These are phyloP conservation scores for Cylindrotheca fusiformis DNA, from an alignment of 108 stramenopile species.

Conservation along the genomic window DNA sequence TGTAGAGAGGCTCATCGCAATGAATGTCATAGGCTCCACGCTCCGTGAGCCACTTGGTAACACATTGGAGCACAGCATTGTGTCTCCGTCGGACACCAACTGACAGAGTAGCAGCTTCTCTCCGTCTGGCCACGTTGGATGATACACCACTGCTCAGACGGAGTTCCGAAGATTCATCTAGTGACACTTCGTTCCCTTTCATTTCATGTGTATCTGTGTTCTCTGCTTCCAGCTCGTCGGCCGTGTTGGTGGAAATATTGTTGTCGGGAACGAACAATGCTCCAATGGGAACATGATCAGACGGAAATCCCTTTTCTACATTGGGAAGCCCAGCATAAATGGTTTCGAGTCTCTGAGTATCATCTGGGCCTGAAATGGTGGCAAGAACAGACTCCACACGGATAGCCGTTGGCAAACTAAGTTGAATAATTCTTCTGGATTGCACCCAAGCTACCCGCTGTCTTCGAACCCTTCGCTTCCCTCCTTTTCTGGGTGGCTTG, in stretches of 20 bases:
- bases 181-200: not conserved
- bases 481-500: not conserved
- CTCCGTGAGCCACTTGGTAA: conserved; percentile 31
- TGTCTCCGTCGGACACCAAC: conserved; percentile 29
- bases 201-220: not conserved
- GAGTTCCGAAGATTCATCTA: not conserved
- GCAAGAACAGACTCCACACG: conserved; percentile 31
- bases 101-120: conserved; percentile 14
- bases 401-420: not conserved
- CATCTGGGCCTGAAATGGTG: conserved; percentile 22
- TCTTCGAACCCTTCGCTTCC: not conserved
- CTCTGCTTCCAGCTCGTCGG: not conserved
- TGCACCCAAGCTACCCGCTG: not conserved
- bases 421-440: not conserved
- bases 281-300: conserved; percentile 50
- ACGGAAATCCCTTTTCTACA: conserved; percentile 38
- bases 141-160: not conserved
- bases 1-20: conserved; percentile 40
- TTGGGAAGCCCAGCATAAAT: conserved; percentile 41
- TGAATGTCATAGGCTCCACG: conserved; percentile 26
- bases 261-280: conserved; percentile 28
- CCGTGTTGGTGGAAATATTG: not conserved
- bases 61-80: conserved; percentile 28
- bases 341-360: conserved; percentile 10
- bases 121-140: conserved; percentile 8